These are phyloP conservation scores for Euryodendron excelsum DNA, from an alignment of 148 eudicot genomes.

Conservation along the genomic window DNA sequence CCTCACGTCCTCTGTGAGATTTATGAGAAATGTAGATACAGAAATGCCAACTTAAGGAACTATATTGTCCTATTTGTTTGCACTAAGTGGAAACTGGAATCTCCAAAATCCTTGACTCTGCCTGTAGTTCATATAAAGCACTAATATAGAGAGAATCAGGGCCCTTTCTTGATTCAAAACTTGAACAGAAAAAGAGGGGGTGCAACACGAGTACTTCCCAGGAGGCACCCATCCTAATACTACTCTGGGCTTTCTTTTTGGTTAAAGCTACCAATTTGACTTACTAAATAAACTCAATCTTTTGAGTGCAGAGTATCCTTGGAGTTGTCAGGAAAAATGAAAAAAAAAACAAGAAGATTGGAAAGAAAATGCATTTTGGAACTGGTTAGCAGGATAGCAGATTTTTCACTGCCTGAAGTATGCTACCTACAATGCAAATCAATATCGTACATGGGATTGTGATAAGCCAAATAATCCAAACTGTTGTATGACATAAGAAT, in stretches of 20 bases:
- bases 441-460: background rate
- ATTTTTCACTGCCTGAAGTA: background rate
- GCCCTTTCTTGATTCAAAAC: background rate
- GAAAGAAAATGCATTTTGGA: background rate
- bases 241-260: no score
- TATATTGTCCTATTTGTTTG: background rate
- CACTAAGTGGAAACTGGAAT: background rate
- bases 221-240: no score
- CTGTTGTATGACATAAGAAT: no score
- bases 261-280: no score
- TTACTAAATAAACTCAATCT: no score
- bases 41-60: background rate
- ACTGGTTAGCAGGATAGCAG: background rate
- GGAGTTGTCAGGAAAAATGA: background rate
- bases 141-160: background rate
- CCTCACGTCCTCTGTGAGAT: no score
- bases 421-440: background rate
- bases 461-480: background rate
- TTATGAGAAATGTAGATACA: background rate
- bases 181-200: background rate
- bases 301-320: background rate
- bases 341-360: background rate
- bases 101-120: background rate
- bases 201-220: background rate
- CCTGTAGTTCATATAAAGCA: background rate